These are phyloP conservation scores for Lasiodiplodia sp. DNA, from an alignment of 2,329 filamentous ascomycete genomes.

Conservation along the genomic window DNA sequence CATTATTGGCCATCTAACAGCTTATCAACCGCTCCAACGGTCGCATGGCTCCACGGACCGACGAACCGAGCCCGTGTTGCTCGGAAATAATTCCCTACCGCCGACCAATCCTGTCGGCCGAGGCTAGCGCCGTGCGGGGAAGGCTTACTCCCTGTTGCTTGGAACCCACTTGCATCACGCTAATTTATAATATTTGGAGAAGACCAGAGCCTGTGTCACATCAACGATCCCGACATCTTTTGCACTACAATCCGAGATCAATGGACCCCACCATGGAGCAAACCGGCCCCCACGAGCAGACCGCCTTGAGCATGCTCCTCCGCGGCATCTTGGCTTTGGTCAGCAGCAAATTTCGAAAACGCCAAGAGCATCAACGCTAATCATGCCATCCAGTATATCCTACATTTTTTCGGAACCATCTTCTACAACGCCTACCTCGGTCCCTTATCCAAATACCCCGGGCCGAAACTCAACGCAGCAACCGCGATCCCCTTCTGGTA, in stretches of 20 bases:
- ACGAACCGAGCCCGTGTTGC: not conserved
- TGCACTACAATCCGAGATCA: not conserved
- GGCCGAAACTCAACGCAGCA: not conserved
- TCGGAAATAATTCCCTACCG: not conserved
- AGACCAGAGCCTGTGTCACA: no score
- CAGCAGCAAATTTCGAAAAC: not conserved
- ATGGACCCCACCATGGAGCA: not conserved
- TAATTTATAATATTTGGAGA: no score
- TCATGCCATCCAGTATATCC: not conserved
- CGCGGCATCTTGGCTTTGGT: not conserved
- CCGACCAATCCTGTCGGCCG: not conserved
- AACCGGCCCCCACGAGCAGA: not conserved
- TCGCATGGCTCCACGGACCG: constrained; percentile 25
- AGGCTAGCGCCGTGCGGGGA: not conserved
- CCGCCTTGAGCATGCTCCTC: not conserved
- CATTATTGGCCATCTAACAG: no score
- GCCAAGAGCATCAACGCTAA: not conserved
- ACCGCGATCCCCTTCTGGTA: not conserved
- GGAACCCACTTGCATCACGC: not conserved
- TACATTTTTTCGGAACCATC: not conserved
- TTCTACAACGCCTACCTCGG: not conserved
- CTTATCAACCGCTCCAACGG: no score
- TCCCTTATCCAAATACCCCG: not conserved
- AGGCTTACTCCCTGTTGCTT: not conserved
- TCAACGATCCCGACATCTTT: no score